Evolutionary conservation across 345 rosid species (phyloP).

Genomic region (Acer negundo): DNA sequence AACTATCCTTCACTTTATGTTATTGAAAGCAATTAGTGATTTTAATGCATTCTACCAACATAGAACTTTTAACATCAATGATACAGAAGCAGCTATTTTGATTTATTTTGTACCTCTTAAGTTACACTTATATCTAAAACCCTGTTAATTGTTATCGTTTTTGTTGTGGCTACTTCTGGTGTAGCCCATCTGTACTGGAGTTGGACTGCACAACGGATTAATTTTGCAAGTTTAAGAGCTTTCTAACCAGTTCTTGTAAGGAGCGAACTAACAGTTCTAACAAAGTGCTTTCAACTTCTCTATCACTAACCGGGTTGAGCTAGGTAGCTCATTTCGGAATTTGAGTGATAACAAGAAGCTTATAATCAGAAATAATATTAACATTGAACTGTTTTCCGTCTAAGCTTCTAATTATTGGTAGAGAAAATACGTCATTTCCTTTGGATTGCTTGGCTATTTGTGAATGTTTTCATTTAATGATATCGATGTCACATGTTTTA

Average conservation of each 20-base stretch:
- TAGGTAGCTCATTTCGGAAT: not conserved
- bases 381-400: not conserved
- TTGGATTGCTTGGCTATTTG: not conserved
- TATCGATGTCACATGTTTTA: not conserved
- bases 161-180: not conserved
- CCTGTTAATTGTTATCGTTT: not conserved
- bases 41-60: not conserved
- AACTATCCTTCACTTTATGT: not conserved
- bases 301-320: not conserved
- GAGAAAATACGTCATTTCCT: not conserved
- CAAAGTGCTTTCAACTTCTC: not conserved
- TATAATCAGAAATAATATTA: not conserved
- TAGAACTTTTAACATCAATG: not conserved
- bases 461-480: not conserved
- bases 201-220: not conserved
- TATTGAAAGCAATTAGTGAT: not conserved
- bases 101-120: not conserved
- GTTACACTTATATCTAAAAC: not conserved
- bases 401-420: not conserved
- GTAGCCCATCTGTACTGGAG: not conserved
- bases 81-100: not conserved
- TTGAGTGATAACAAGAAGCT: not conserved
- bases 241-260: not conserved
- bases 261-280: not conserved
- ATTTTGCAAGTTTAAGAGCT: constrained; percentile 1